Base-by-base conservation (phyloP, 441 rosid species). In the Kokia cookei region DNA sequence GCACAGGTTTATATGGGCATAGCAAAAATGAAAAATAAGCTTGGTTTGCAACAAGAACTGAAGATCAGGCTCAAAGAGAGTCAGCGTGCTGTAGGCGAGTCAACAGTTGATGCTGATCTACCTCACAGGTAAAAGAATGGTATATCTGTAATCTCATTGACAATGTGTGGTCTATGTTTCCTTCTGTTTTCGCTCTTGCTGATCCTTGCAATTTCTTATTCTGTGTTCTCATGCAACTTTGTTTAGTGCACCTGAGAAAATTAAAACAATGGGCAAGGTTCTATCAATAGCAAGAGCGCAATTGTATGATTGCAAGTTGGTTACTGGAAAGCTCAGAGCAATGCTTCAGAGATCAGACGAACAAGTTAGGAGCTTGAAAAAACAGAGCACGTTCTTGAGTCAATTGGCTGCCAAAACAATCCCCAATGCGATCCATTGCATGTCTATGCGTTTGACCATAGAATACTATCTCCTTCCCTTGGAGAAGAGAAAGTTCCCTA, bases 261-360 rank as follows among this genome's bases (percentile, higher is more conserved):
- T 93, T 17, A 91, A 92, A 86, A 88, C 85, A 51, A 90, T 96
- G 97, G 99, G 98, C 70, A 94, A 92, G 82, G 92, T 84, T 76
- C 80, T 96, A 77, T 79, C 96, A 45, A 92, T 89, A 86, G 97
- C 94, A 54, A 91, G 87, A 82, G 93, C 83, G 78, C 87, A 92
- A 81, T 76, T 96, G 76, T 96, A 92, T 75, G 98, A 96, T 80
- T 96, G 99, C 88, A 92, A 91, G 71, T 76, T 91, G 80, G 96
- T 96, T 67, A 96, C 97, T 40, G 97, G 92, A 83, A 91, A 90
- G 88, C 94, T 96, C 69, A 89, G 99, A 79, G 99, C 99, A 58
- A 93, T 96, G 97, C 98, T 96, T 83, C 97, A 91, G 85, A 87
- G 91, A 6, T 97, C 99, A n/a, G 99, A 96, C 71, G 99, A 96